Percentiles rank a stretch among this genome's conserved stretches.
phyloP scores from a whole-genome alignment of 306 rosid species.

The Neltuma alba region DNA sequence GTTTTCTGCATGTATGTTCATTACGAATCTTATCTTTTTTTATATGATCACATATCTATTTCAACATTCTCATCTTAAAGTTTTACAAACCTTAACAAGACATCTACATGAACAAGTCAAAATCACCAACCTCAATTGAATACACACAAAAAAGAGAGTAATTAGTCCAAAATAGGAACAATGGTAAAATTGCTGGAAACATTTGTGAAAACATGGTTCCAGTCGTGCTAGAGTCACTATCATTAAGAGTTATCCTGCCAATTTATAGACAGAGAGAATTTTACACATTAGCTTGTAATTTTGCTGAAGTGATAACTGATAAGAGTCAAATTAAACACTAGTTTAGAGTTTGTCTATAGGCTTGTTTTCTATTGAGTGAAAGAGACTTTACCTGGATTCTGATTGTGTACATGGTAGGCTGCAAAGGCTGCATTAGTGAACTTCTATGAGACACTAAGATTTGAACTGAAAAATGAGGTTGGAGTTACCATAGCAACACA shows the following conservation, averaged over 20 bases:
- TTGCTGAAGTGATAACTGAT: neutral
- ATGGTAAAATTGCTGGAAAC: no score
- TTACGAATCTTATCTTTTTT: no score
- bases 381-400: neutral
- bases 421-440: constrained; percentile 79
- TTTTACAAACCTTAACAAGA: no score
- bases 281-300: neutral
- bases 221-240: no score
- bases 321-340: neutral
- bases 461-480: constrained; percentile 76
- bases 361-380: neutral
- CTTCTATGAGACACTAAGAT: constrained; percentile 83
- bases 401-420: constrained; percentile 48
- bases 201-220: no score
- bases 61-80: no score
- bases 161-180: neutral
- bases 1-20: no score
- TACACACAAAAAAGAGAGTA: neutral
- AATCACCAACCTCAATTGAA: neutral
- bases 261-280: neutral
- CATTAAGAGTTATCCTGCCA: no score
- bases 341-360: neutral
- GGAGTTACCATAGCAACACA: constrained; percentile 87
- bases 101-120: neutral
- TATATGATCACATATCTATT: no score